Base-by-base conservation (phyloP, 441 rosid species). In the Gossypium davidsonii region DNA sequence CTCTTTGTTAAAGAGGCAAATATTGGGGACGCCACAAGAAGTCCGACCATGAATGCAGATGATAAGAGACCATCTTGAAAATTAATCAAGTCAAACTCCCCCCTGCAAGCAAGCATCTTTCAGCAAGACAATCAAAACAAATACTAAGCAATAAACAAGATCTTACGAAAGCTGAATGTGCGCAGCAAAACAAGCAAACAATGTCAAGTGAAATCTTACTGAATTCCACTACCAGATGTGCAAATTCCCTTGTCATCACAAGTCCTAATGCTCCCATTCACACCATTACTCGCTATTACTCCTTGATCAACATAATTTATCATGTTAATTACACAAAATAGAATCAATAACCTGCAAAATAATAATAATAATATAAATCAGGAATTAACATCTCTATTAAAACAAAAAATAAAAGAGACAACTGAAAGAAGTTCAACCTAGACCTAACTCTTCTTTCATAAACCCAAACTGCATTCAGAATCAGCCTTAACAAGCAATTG, bases 21-120 rank as follows among this genome's bases (percentile, higher is more conserved):
- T 61, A 90, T 83, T 7, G 92, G 92, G 78, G 92, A 88, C 42
- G 92, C 84, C 12, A 86, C 77, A 46, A 90, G 92, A 78, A 90
- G 85, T 64, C 94, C 92, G 75, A 85, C 92, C 94, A 90, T 88
- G 71, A 90, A 88, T 3, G 89, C 92, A 72, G 91, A 90, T 18
- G 92, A 86, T 64, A 88, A 80, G 48, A 84, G 75, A 78, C 92
- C 91, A 85, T 88, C 92, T 74, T 90, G 70, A 73, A 88, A 88
- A 78, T 90, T 88, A 71, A 70, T 77, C 75, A 90, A 83, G 20
- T 71, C 76, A 82, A 88, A 90, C n/a, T 86, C 89, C 68, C 87
- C 94, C 83, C 92, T 89, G 84, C 63, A 72, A 77, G 55, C 62
- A 68, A 67, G 59, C 56, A 69, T 1, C n/a, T 14, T 18, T 28